Evolutionary conservation across 768 basidiomycete species (phyloP), one percentile per base, ranked within the genome.

Genomic region (Rhizopogon rudus): DNA sequence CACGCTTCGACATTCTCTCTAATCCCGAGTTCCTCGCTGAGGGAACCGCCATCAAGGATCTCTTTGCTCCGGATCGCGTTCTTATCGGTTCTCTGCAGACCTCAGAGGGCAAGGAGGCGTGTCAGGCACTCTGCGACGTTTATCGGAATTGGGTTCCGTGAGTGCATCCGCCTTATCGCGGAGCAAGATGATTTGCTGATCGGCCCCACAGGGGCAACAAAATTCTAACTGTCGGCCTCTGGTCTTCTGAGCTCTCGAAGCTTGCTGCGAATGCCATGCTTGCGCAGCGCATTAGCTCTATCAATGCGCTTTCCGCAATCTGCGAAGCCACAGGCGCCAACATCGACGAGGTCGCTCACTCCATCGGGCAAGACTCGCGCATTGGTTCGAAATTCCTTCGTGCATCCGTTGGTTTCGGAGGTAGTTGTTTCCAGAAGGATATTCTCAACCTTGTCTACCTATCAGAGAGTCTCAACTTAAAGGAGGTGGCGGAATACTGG

Each of bases 1-100:
- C 88, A 73, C 84, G 83, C 57, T 99, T 99, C 67, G 94, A 98
- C 68, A 98, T 99, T 69, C 87, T 99, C 61, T 98, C 97, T 66
- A 99, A 99, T 78, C 97, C 97, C 55, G 97, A 99, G 71, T 99
- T 99, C 79, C 81, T 99, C 45, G 97, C 97, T 6, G 97, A 99
- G 74, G 97, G 97, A 60, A 98, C 97, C 37, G 97, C 97, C 53
- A 95, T 99, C 67, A 63, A 55, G 46, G 97, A 99, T 71, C 84
- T 99, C 29, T 83, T 91, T 71, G 71, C 66, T 16, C 97, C 97
- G 16, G 97, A 99, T 74, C 88, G 97, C 58, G 96, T 99, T 58
- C 84, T 99, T 56, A 97, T 99, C 68, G 97, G 97, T 20, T 97
- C 94, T 33, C 86, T 99, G 9, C 87, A 96, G 66, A 92, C 92